Evolutionary conservation across 2,329 filamentous ascomycete genomes (phyloP).

Genomic region (Trichoderma cornu-damae): DNA sequence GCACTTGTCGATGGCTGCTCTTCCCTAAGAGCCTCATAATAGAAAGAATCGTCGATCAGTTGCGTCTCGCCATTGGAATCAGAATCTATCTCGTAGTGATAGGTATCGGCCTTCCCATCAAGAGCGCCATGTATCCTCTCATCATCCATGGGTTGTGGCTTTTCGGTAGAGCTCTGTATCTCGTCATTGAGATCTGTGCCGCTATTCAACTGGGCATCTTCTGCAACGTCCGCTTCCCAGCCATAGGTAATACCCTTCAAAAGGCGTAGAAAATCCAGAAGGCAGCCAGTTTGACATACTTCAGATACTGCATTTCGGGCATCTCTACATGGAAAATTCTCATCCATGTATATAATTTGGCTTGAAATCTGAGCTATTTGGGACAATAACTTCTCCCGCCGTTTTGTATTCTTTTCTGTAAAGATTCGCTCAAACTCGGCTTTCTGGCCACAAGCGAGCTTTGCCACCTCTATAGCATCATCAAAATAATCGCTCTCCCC

Average conservation of each 20-base stretch:
- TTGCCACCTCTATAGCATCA: not conserved
- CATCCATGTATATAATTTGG: not conserved
- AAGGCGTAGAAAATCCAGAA: too few species aligned
- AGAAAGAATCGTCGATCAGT: not conserved
- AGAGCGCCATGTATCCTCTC: not conserved
- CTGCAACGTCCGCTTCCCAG: too few species aligned
- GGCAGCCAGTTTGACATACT: too few species aligned
- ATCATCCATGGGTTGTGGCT: not conserved
- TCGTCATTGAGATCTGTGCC: too few species aligned
- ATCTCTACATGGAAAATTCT: too few species aligned
- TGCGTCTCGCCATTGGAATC: too few species aligned
- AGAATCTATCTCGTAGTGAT: too few species aligned
- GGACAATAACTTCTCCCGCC: not conserved
- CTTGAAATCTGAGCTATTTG: not conserved
- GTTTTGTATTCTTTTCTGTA: not conserved
- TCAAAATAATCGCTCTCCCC: not conserved
- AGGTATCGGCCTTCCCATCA: too few species aligned
- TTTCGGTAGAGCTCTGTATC: too few species aligned
- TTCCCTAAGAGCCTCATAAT: not conserved
- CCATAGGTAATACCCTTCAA: too few species aligned
- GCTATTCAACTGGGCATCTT: too few species aligned
- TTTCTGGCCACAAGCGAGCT: not conserved
- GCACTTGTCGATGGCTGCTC: not conserved
- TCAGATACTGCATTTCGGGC: too few species aligned
- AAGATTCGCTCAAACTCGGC: not conserved